Conservation (phyloP, 306 rosid genomes). For the Acacia melanoxylon region DNA sequence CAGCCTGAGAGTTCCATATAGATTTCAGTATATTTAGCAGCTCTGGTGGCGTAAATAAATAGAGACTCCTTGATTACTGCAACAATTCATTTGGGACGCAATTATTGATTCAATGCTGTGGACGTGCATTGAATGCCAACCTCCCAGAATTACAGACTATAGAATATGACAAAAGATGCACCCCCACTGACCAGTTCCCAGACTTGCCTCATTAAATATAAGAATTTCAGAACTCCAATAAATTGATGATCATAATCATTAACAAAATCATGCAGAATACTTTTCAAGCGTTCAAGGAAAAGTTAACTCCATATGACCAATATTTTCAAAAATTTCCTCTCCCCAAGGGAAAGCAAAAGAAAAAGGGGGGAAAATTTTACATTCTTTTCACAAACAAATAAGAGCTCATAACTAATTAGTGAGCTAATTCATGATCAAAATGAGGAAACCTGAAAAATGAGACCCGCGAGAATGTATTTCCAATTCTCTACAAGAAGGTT, state of each 20-base stretch:
- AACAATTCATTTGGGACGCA: conserved; percentile 15
- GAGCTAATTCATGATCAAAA: conserved; percentile 13
- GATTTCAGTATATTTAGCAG: conserved; percentile 10
- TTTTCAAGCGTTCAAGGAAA: conserved; percentile 36
- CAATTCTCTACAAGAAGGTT: conserved; percentile 76
- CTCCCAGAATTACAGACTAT: conserved; percentile 31
- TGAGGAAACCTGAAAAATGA: conserved; percentile 64
- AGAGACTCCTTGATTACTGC: conserved; percentile 18
- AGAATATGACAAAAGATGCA: conserved; percentile 32
- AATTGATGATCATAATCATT: conserved; percentile 8
- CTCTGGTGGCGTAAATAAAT: conserved; percentile 21
- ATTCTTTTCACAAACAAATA: conserved; percentile 24
- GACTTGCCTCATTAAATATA: conserved; percentile 15
- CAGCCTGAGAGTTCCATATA: conserved; percentile 9
- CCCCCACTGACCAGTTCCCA: conserved; percentile 26
- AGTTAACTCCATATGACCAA: conserved; percentile 38
- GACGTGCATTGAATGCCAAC: conserved; percentile 30
- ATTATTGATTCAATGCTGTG: conserved; percentile 22
- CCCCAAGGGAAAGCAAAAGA: conserved; percentile 17
- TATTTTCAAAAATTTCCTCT: conserved; percentile 17
- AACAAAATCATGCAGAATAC: conserved; percentile 28
- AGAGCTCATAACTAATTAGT: background rate
- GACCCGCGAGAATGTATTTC: conserved; percentile 86
- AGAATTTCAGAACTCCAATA: background rate
- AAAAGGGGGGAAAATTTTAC: background rate